Base-by-base conservation (phyloP, 2,329 filamentous ascomycete genomes). In the Tolypocladium inflatum region DNA sequence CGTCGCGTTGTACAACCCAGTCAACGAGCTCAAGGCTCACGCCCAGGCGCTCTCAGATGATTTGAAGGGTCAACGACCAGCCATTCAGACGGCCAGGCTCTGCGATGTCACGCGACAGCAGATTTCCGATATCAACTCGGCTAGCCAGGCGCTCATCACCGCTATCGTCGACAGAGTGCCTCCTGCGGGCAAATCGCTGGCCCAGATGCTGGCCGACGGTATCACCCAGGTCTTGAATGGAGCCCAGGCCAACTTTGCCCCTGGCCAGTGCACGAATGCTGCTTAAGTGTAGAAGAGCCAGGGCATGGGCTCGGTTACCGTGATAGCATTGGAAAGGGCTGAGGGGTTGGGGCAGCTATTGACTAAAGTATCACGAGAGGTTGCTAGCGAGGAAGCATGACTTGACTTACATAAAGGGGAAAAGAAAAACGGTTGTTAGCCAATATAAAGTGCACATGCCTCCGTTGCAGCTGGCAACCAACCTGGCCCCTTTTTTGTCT, bases 31-130 rank as follows among this genome's bases (percentile, higher is more conserved):
- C 50, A 57, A 57, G 23, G 23, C n/a, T 21, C 54, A 57, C 23
- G 55, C 56, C 1, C 41, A 57, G 33, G 55, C 38, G 2, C 51
- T 61, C 26, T 45, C 54, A 19, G 39, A 55, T 17, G 42, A 57
- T 30, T n/a, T 61, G 9, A 33, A 37, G 23, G 33, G n/a, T 2
- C 42, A 55, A 19, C 57, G 57, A 23, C 4, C 10, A 3, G 33
- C 52, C 4, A 53, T 61, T 10, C 30, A 55, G 19, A 3, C 15
- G 3, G 39, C 33, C 33, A 50, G 21, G 13, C 53, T 55, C 9
- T 61, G 59, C n/a, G 55, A 54, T 26, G 30, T 33, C 26, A 55
- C 57, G n/a, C 57, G 53, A 19, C 6, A 51, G 11, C 43, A 55
- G 57, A 51, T 58, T 26, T 38, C 23, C 2, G 21, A 43, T 10